Evolutionary conservation across 169 alveolate species (phyloP), one percentile per base, ranked within the genome.

Genomic region (Perkinsus olseni): DNA sequence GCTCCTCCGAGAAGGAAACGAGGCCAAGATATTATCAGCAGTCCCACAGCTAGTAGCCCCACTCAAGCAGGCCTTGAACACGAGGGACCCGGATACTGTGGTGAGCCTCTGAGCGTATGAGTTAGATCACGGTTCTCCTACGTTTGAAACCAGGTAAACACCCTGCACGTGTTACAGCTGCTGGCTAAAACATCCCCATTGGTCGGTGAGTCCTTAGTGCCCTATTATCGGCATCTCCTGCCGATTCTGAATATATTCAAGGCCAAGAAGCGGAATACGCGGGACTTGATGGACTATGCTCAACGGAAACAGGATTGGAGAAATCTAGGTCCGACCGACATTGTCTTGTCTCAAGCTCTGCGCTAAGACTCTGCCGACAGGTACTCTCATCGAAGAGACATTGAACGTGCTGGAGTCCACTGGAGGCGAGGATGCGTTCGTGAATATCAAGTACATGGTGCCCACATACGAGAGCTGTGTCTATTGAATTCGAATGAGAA

Each of bases 171-270:
- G 74, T 39, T 91, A 13, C 82, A 62, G 82, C 82, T 62, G 82
- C 17, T 62, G 82, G 82, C 82, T 28, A 62, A 62, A 28, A 62
- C 82, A 6, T 91, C 36, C 38, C 97, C 96, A 91, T 94, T 96
- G 95, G 96, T 97, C 36, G 98, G 97, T 37, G 98, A 97, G 94
- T 96, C 97, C 92, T 91, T 97, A 39, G 98, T 97, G 31, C 98
- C 98, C 20, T 96, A 96, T 94, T 97, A 96, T 92, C 95, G 98
- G 93, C 91, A 96, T 94, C 95, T 97, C 39, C 93, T 97, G 74
- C 98, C 98, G 38, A 95, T 97, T 40, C 92, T 97, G 95, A 97
- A 96, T 93, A 91, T 97, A 74, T 95, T 96, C 93, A 96, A 96
- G 92, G 96, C 96, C 95, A 96, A 96, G 74, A 39, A 74, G 74